Base-by-base conservation (phyloP, 805 yeast species). In the Metschnikowia noctiluminum region DNA sequence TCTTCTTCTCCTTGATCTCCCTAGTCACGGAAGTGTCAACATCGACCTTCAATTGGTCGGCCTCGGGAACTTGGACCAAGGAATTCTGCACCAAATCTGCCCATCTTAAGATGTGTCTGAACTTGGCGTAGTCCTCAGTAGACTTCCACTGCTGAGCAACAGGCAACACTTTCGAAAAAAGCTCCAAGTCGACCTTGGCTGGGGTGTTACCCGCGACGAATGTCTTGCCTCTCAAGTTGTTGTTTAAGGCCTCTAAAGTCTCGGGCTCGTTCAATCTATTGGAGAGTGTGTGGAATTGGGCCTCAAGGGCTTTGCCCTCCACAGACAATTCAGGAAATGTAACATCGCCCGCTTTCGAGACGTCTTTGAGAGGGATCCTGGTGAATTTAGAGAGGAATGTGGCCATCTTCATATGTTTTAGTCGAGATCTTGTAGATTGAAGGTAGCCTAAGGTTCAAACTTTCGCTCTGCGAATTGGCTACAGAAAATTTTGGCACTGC, bases 41-140 rank as follows among this genome's bases (percentile, higher is more conserved):
- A 62, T 89, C 82, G 42, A 91, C 66, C 40, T 56, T 63, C 53
- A 87, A 63, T 59, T 81, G 74, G 43, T 80, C 78, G n/a, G 66
- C 76, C 50, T 70, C 77, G 45, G 80, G 76, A 32, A 84, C 79
- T 13, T 76, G 76, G 42, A 78, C 75, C 55, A 81, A 66, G 32
- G 83, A 71, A 62, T 84, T 80, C 73, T 94, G 98, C 51, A 94
- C 70, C 58, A 88, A 79, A 61, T 91, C 97, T 26, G 82, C 80
- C 98, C 98, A 94, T 78, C 99, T 86, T 52, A 89, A 70, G 50
- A 92, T 76, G 69, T 92, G 97, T 78, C 97, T 87, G 66, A 75
- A 74, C 42, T 76, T 68, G 42, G 84, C 82, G 56, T 83, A 69
- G 37, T 83, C 80, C 34, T 79, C 82, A 40, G 65, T 58, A 10